Percentiles rank a stretch among this genome's conserved stretches.
These are phyloP conservation scores for Primulina huaijiensis DNA, from an alignment of 257 asterid genomes.

Conservation along the genomic window DNA sequence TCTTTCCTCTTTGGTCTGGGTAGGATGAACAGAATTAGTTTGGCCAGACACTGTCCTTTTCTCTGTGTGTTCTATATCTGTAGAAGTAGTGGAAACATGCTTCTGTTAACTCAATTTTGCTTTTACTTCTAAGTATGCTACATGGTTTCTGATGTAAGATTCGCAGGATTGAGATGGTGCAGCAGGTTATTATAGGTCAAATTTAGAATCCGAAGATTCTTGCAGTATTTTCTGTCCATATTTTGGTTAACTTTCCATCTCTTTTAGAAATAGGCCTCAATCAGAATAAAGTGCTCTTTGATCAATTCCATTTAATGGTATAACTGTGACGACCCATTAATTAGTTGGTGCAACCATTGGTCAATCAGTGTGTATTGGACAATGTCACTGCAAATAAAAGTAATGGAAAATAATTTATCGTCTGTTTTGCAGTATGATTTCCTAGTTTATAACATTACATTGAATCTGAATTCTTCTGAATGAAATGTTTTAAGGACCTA, in stretches of 20 bases:
- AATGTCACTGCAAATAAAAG: conserved; percentile 2
- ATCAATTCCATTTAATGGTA: conserved; percentile 13
- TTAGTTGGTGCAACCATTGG: conserved; percentile 19
- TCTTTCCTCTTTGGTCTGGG: background rate
- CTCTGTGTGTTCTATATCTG: background rate
- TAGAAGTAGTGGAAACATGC: conserved; percentile 9
- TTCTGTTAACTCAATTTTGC: background rate
- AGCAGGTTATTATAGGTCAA: background rate
- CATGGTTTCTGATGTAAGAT: background rate
- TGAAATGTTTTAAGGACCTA: conserved; percentile 18
- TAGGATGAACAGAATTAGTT: background rate
- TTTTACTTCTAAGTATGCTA: background rate
- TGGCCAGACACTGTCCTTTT: background rate
- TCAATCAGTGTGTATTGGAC: conserved; percentile 12
- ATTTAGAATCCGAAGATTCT: conserved; percentile 1
- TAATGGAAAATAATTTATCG: conserved; percentile 6
- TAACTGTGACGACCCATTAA: conserved; percentile 9
- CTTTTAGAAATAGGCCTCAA: conserved; percentile 8
- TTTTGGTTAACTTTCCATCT: conserved; percentile 19
- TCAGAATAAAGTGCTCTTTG: conserved; percentile 20
- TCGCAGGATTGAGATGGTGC: background rate
- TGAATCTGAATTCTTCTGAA: conserved; percentile 6
- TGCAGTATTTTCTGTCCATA: background rate
- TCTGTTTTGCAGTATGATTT: conserved; percentile 16
- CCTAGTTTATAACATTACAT: conserved; percentile 10